Base-by-base conservation (phyloP, 2,329 filamentous ascomycete genomes). In the Bipolaris oryzae region DNA sequence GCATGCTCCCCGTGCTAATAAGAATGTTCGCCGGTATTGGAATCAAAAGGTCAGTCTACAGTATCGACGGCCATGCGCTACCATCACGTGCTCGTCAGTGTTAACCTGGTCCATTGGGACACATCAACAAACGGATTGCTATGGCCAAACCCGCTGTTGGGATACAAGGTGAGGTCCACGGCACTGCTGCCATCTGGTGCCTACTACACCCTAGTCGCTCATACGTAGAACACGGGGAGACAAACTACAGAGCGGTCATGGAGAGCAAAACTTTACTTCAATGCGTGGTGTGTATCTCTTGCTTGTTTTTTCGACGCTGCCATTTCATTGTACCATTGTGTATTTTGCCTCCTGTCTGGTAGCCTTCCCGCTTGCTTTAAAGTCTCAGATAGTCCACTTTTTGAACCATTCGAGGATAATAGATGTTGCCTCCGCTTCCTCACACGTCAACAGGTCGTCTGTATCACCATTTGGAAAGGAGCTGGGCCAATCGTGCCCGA, bases 401-500 rank as follows among this genome's bases (percentile, higher is more conserved):
- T 50, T 50, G 49, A 75, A 73, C 64, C 71, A 75, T 2, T 67
- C 56, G 42, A 76, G 57, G 20, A 74, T 72, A 7, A 73, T 64
- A n/a, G 51, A 61, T 34, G 74, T 74, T 3, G 69, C 71, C 37
- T 71, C 70, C 33, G 66, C 70, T 41, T 70, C 68, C 20, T 60
- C 38, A 35, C 73, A 75, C 20, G 70, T 75, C 53, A 70, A 60
- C 7, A 52, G 44, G 0, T 57, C 64, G 21, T 55, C 57, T 2
- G 64, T 70, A 44, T 76, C 72, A 1, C 57, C 61, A 45, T 75
- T 74, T 3, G 64, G 42, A 25, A 64, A 68, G 4, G 66, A 65
- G 21, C 67, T 76, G 2, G 78, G 77, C 79, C 78, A 81, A 41
- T 75, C 72, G 57, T 80, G 78, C 7, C 67, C 70, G n/a, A 78